These are phyloP conservation scores for Pythium aristosporum DNA, from an alignment of 352 stramenopile species.

Conservation along the genomic window DNA sequence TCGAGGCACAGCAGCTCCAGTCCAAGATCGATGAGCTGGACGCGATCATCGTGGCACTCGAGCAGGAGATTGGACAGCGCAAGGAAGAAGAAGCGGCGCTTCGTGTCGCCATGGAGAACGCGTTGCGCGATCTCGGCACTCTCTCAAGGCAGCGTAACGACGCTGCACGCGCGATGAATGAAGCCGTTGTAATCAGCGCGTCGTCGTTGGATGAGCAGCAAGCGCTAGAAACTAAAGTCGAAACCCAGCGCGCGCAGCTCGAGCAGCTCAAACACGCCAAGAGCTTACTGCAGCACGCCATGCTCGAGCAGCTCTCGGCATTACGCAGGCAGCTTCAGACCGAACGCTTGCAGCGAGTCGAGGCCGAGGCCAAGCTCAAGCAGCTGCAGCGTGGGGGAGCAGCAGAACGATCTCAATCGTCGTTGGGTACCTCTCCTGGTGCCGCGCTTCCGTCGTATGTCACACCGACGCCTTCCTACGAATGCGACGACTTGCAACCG, in stretches of 20 bases:
- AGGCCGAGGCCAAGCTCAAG: constrained; percentile 67
- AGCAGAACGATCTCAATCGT: neutral
- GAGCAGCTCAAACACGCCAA: constrained; percentile 80
- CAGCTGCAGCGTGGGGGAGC: constrained; percentile 16
- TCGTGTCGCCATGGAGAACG: constrained; percentile 61
- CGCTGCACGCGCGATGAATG: constrained; percentile 77
- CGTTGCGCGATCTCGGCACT: constrained; percentile 57
- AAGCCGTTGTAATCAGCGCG: constrained; percentile 80
- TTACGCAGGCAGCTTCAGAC: constrained; percentile 77
- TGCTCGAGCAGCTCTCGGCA: constrained; percentile 77
- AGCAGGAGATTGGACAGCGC: constrained; percentile 45
- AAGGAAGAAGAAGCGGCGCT: constrained; percentile 49
- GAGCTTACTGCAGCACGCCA: constrained; percentile 73
- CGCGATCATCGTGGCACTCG: constrained; percentile 28
- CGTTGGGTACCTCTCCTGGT: neutral
- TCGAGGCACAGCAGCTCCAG: constrained; percentile 28
- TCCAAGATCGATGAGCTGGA: constrained; percentile 34
- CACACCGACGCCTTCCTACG: constrained; percentile 13
- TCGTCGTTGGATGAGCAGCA: constrained; percentile 82
- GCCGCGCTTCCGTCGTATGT: neutral
- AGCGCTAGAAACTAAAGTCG: constrained; percentile 51
- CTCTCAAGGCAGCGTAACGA: constrained; percentile 79
- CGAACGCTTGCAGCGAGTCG: constrained; percentile 64
- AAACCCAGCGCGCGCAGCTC: constrained; percentile 63
- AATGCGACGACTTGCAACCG: constrained; percentile 39